Percentiles rank a stretch among this genome's conserved stretches.
Evolutionary conservation across 305 asterid species (phyloP).

Genomic region (Rubia peregrina): DNA sequence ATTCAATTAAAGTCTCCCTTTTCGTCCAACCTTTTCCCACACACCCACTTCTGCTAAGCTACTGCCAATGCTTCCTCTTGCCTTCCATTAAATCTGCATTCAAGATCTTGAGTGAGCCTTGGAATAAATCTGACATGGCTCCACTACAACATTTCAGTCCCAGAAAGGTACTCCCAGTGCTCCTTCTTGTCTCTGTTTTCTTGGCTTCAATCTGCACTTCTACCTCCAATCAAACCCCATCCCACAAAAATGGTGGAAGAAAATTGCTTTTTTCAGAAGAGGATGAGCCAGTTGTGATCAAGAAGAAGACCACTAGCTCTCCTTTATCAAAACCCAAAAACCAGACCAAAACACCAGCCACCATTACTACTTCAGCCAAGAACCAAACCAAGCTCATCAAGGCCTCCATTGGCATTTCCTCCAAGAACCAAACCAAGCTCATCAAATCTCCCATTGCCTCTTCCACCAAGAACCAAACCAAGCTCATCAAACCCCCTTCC

Average conservation of each 20-base stretch:
- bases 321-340: constrained; percentile 2
- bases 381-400: constrained; percentile 46
- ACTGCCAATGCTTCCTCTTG: neutral
- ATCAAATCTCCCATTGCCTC: constrained; percentile 16
- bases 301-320: constrained; percentile 26
- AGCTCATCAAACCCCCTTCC: constrained; percentile 26
- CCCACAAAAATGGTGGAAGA: neutral
- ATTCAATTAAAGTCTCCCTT: neutral
- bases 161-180: constrained; percentile 32
- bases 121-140: constrained; percentile 34
- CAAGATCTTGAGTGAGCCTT: neutral
- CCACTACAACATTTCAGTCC: constrained; percentile 31
- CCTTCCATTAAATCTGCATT: neutral
- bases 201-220: constrained; percentile 37
- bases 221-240: neutral
- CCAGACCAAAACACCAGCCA: constrained; percentile 35
- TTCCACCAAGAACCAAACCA: constrained; percentile 41
- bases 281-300: constrained; percentile 27
- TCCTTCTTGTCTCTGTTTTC: constrained; percentile 30
- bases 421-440: constrained; percentile 48
- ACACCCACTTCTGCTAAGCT: neutral
- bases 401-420: neutral
- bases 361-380: constrained; percentile 19
- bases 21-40: neutral
- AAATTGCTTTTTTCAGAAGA: neutral